A percentile compares a stretch with the other conserved stretches of the same genome.
These are phyloP conservation scores for Suzukiozyma palmioleophila DNA, from an alignment of 1,139 yeast species.

Conservation along the genomic window DNA sequence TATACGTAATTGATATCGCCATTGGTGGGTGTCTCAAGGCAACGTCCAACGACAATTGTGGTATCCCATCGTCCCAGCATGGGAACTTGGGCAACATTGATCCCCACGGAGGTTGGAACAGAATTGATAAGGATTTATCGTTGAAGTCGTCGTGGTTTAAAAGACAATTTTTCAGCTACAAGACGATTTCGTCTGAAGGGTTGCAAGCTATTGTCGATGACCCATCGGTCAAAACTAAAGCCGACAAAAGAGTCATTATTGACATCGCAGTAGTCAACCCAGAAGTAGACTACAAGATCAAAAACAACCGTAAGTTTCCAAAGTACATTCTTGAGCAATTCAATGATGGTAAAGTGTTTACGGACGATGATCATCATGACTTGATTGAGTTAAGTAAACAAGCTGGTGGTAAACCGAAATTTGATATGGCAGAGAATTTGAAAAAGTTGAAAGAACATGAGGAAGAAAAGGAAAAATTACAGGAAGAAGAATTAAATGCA, in stretches of 20 bases:
- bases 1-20: conserved; percentile 33
- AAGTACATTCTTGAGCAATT: conserved; percentile 24
- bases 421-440: conserved; percentile 10
- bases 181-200: conserved; percentile 23
- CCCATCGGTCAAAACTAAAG: background rate
- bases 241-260: conserved; percentile 24
- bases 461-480: conserved; percentile 16
- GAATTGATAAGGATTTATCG: conserved; percentile 34
- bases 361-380: conserved; percentile 24
- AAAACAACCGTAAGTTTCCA: conserved; percentile 30
- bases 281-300: conserved; percentile 21
- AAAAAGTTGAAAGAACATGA: conserved; percentile 14
- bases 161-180: conserved; percentile 29
- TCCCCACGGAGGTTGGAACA: conserved; percentile 32
- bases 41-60: conserved; percentile 26
- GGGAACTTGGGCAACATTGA: conserved; percentile 31
- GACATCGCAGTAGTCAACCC: conserved; percentile 36
- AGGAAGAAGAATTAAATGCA: conserved; percentile 13
- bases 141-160: conserved; percentile 32
- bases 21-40: conserved; percentile 28
- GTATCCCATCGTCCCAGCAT: conserved; percentile 21
- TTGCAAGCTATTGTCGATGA: conserved; percentile 8
- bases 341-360: conserved; percentile 22
- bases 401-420: conserved; percentile 4
- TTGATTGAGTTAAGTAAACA: conserved; percentile 12